These are phyloP conservation scores for Cyberlindnera mississippiensis DNA, from an alignment of 805 yeast species.

Conservation along the genomic window DNA sequence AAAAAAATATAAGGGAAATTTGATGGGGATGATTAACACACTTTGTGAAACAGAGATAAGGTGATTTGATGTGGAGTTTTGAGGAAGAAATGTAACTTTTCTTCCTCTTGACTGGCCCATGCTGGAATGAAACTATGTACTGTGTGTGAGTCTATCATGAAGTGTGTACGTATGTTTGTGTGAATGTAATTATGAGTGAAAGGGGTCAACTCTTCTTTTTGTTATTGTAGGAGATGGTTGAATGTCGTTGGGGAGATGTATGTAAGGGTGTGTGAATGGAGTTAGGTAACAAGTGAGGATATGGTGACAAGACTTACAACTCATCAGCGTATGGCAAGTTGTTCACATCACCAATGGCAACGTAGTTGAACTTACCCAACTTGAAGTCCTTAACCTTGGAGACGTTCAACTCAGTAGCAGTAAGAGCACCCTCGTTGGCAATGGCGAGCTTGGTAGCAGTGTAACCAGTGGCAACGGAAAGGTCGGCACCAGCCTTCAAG, in stretches of 20 bases:
- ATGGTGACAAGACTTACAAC: constrained; percentile 43
- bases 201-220: neutral
- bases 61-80: neutral
- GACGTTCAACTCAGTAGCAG: constrained; percentile 35
- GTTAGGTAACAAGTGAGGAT: neutral
- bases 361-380: constrained; percentile 70
- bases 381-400: constrained; percentile 39
- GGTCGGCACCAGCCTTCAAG: constrained; percentile 50
- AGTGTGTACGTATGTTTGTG: neutral
- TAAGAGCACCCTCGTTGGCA: constrained; percentile 35
- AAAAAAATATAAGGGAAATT: neutral
- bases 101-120: neutral
- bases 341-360: constrained; percentile 85
- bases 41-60: neutral
- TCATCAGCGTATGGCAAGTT: constrained; percentile 88
- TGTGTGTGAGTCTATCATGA: constrained; percentile 8
- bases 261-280: neutral
- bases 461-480: constrained; percentile 56
- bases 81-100: neutral
- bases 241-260: neutral
- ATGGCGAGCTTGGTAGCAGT: constrained; percentile 42
- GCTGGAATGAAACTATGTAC: constrained; percentile 7
- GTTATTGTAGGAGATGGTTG: neutral
- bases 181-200: neutral
- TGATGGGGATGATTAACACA: neutral